phyloP scores from a whole-genome alignment of 1,284 basidiomycete genomes.

The Malassezia sp. region DNA sequence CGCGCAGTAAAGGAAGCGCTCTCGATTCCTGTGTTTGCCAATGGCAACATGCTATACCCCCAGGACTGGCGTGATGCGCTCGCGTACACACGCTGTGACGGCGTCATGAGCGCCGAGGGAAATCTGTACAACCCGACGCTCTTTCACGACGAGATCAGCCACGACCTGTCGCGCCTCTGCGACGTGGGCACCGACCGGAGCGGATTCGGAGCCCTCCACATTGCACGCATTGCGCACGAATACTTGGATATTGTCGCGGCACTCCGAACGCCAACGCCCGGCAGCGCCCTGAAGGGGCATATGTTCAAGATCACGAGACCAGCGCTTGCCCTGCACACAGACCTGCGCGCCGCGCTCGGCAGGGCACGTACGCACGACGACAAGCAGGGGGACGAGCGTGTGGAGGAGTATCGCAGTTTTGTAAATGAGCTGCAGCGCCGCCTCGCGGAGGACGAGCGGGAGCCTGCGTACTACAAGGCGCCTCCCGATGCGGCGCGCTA shows the following conservation, averaged over 20 bases:
- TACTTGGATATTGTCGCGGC: constrained; percentile 70
- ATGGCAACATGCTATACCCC: constrained; percentile 84
- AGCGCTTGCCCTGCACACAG: constrained; percentile 59
- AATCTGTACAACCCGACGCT: constrained; percentile 85
- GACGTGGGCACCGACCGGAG: neutral
- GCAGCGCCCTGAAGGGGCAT: constrained; percentile 76
- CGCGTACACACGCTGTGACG: constrained; percentile 70
- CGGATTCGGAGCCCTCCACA: constrained; percentile 37
- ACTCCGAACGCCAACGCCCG: constrained; percentile 62
- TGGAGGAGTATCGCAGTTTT: constrained; percentile 55
- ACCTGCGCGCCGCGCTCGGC: constrained; percentile 63
- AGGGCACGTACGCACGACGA: constrained; percentile 46
- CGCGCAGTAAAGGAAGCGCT: constrained; percentile 74
- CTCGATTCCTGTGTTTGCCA: constrained; percentile 84
- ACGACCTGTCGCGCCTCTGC: constrained; percentile 7
- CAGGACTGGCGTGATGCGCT: constrained; percentile 70
- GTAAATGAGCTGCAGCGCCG: constrained; percentile 58
- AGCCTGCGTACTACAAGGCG: constrained; percentile 10
- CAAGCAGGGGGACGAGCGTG: constrained; percentile 53
- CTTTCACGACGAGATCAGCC: constrained; percentile 49
- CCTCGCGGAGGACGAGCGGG: constrained; percentile 50
- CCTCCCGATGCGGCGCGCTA: constrained; percentile 16
- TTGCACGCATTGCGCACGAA: constrained; percentile 63
- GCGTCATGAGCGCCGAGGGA: constrained; percentile 89
- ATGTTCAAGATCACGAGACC: constrained; percentile 83